Evolutionary conservation across 2,329 filamentous ascomycete genomes (phyloP).

Genomic region (Hypoxylon sp.): DNA sequence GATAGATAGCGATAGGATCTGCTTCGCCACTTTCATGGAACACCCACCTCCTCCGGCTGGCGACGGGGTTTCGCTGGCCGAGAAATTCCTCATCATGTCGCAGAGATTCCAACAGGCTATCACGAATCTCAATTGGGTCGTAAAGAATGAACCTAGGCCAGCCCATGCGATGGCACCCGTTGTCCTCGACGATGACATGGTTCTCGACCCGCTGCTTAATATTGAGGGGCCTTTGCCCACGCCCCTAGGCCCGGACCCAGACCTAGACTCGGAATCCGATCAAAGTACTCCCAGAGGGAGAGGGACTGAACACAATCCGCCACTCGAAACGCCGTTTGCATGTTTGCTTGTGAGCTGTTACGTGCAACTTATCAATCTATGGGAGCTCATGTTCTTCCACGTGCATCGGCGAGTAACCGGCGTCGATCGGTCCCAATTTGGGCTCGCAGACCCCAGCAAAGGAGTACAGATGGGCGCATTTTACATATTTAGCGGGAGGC

Average conservation of each 20-base stretch:
- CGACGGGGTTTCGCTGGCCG: slow-evolving; percentile 36
- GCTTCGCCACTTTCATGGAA: slow-evolving; percentile 31
- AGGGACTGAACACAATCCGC: neutral
- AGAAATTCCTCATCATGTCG: slow-evolving; percentile 41
- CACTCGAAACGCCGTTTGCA: slow-evolving; percentile 34
- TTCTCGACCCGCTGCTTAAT: slow-evolving; percentile 17
- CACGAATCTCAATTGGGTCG: slow-evolving; percentile 39
- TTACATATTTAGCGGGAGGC: slow-evolving; percentile 40
- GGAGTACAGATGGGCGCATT: slow-evolving; percentile 42
- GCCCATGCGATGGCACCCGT: neutral
- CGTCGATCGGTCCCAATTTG: slow-evolving; percentile 19
- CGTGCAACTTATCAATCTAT: slow-evolving; percentile 41
- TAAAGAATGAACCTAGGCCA: slow-evolving; percentile 33
- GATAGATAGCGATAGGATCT: slow-evolving; percentile 11
- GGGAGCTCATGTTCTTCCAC: slow-evolving; percentile 40
- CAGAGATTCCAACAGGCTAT: slow-evolving; percentile 41
- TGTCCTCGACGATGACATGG: slow-evolving; percentile 4
- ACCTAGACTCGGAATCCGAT: neutral
- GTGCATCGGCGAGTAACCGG: slow-evolving; percentile 25
- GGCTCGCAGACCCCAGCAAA: slow-evolving; percentile 33
- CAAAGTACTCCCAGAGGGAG: neutral
- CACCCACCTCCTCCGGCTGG: slow-evolving; percentile 28
- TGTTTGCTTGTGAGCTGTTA: slow-evolving; percentile 44
- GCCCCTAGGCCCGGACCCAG: neutral
- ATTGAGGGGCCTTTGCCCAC: neutral